phyloP scores from a whole-genome alignment of 2,329 filamentous ascomycete genomes.

The Pseudocercospora cruenta region DNA sequence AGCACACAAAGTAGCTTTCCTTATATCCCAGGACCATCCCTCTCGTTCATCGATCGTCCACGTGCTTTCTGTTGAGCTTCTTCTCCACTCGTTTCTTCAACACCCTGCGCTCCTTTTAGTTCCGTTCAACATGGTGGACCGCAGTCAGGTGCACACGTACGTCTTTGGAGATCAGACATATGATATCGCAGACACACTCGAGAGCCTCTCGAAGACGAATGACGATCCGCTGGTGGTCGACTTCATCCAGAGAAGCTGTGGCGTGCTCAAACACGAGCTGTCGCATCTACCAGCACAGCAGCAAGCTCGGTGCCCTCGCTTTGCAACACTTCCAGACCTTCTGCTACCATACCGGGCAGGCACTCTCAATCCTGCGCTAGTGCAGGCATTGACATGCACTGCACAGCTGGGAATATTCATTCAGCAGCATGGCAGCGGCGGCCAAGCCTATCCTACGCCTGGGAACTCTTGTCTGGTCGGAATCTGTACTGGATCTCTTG shows the following conservation, averaged over 20 bases:
- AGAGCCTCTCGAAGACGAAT: conserved; percentile 18
- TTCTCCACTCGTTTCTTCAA: background rate
- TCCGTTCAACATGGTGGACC: conserved; percentile 10
- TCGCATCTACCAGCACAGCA: conserved; percentile 18
- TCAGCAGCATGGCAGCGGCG: conserved; percentile 21
- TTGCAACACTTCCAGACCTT: conserved; percentile 16
- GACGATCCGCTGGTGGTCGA: conserved; percentile 22
- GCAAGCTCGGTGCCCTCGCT: conserved; percentile 19
- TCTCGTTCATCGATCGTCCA: background rate
- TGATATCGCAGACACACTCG: conserved; percentile 24
- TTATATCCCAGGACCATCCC: background rate
- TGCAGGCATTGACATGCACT: conserved; percentile 27
- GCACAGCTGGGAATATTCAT: conserved; percentile 29
- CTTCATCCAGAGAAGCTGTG: conserved; percentile 23
- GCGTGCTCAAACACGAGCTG: conserved; percentile 21
- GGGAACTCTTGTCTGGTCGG: conserved; percentile 22
- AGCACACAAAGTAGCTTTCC: background rate
- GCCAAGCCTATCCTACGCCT: conserved; percentile 22
- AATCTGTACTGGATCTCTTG: conserved; percentile 30
- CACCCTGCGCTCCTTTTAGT: background rate
- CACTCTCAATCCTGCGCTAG: conserved; percentile 26
- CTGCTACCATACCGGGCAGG: conserved; percentile 20
- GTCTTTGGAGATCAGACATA: conserved; percentile 33
- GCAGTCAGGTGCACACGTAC: conserved; percentile 14
- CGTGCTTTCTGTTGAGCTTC: background rate